Base-by-base conservation (phyloP, 2,329 filamentous ascomycete genomes). In the Orbilia javanica region DNA sequence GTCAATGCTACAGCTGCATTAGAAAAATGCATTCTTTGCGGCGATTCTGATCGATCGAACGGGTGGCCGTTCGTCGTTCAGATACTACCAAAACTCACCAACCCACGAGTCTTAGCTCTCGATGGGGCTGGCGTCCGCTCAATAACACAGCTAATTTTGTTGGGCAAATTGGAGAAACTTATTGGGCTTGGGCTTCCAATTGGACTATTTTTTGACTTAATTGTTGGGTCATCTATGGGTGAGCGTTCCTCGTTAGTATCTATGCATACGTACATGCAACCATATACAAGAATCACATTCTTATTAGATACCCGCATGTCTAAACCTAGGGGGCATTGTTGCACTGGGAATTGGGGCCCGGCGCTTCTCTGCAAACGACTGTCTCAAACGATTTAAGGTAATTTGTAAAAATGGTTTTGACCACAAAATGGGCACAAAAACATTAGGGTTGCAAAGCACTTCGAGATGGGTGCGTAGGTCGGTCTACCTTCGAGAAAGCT, bases 101-200 rank as follows among this genome's bases (percentile, higher is more conserved):
- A 29, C 3, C 55, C 55, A n/a, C 55, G 68, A 20, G 20, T 72
- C 7, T 20, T 72, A 5, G n/a, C 68, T 4, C 44, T 72, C 0
- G 68, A 72, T 31, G 68, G 68, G 5, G 68, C 42, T 15, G 68
- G 68, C 13, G 57, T 72, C 20, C 55, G 60, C 8, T 57, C 27
- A 18, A 29, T 72, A 20, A n/a, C 39, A 7, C 44, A 72, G 27
- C 39, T 72, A 22, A 25, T 64, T 4, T n/a, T 64, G 1, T n/a
- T 72, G 18, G 25, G 46, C 42, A 18, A 31, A n/a, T 29, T 72
- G 0, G 55, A 72, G 34, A 8, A 15, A 3, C 13, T 44, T 29
- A 65, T 53, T 5, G 68, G 46, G 8, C 18, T 72, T 8, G 68
- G 25, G 1, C 20, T 72, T 5, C 68, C 68, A 27, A 72, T 72